Percentiles rank a stretch among this genome's conserved stretches.
These are phyloP conservation scores for Clarireedia hainanense DNA, from an alignment of 2,329 filamentous ascomycete species.

Conservation along the genomic window DNA sequence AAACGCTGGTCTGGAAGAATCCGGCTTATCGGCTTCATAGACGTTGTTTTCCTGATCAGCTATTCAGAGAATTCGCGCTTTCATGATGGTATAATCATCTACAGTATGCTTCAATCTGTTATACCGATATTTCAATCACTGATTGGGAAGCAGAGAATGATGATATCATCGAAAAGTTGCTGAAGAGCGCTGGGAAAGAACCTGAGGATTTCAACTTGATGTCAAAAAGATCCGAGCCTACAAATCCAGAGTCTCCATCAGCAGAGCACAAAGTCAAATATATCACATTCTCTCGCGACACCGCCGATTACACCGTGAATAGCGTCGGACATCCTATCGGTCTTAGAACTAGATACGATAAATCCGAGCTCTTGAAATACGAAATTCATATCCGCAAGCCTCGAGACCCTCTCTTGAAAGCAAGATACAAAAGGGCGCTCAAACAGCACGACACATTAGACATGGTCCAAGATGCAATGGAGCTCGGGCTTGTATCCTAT, in stretches of 20 bases:
- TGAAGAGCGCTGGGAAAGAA: not conserved
- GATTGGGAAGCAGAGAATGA: slow-evolving; percentile 11
- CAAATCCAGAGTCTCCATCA: not conserved
- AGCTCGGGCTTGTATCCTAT: slow-evolving; percentile 11
- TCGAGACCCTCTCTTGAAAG: slow-evolving; percentile 8
- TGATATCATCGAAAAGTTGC: slow-evolving; percentile 8
- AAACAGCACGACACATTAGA: slow-evolving; percentile 13
- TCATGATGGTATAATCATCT: slow-evolving; percentile 24
- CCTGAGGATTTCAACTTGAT: not conserved
- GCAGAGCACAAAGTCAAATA: slow-evolving; percentile 6
- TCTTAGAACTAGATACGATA: slow-evolving; percentile 9
- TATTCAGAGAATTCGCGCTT: slow-evolving; percentile 29
- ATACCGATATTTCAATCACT: not conserved
- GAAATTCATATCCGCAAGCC: slow-evolving; percentile 10
- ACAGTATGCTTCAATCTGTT: slow-evolving; percentile 3
- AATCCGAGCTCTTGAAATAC: slow-evolving; percentile 4
- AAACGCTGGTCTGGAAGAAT: slow-evolving; percentile 29
- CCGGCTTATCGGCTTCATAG: slow-evolving; percentile 31
- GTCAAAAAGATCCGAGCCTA: not conserved
- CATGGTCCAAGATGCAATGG: slow-evolving; percentile 13
- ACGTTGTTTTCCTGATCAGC: slow-evolving; percentile 30
- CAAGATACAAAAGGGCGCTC: slow-evolving; percentile 10
- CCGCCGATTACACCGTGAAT: slow-evolving; percentile 4
- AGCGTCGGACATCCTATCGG: slow-evolving; percentile 11
- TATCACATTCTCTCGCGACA: slow-evolving; percentile 9